Base-by-base conservation (phyloP, 805 yeast species). In the Cyberlindnera petersonii region DNA sequence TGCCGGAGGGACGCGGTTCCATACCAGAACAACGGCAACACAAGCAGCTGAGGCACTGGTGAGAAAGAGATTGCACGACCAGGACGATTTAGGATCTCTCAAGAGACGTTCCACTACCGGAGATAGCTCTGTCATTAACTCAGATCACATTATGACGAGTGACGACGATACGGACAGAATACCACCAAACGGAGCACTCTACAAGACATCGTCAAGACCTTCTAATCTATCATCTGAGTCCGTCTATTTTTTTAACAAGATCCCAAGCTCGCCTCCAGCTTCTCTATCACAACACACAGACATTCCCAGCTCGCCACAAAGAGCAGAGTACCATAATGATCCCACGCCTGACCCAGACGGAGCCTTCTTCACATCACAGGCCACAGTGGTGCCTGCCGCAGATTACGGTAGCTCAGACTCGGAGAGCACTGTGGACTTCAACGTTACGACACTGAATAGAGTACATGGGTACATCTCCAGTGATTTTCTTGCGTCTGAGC, bases 1-100 rank as follows among this genome's bases (percentile, higher is more conserved):
- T 52, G 74, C 75, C 9, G 57, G 65, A 5, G 69, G 73, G 33
- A 55, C 61, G 1, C 56, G 51, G 40, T 69, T 69, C 46, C 75
- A 71, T 41, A 65, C 72, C 5, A 51, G 73, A 29, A 53, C n/a
- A 27, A 30, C 24, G 18, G 30, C 30, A 7, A 22, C 24, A 10
- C 24, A 18, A 9, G 41, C 29, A 14, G 40, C 42, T 5, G 48
- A 43, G 24, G 39, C 37, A 8, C 21, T 47, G 15, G 31, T 39
- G 18, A 42, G 51, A 33, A 53, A 54, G 38, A 41, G 57, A 26
- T 18, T 43, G 4, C 32, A 37, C 11, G 47, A 42, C 4, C 52
- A 48, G 26, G 42, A 43, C 3, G 46, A 47, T 8, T 31, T 21
- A 1, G 53, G 43, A 6, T 27, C 28, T 9, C n/a, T 18, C 31